Base-by-base conservation (phyloP, 2,329 filamentous ascomycete genomes). In the Chaetomiaceae sp. region DNA sequence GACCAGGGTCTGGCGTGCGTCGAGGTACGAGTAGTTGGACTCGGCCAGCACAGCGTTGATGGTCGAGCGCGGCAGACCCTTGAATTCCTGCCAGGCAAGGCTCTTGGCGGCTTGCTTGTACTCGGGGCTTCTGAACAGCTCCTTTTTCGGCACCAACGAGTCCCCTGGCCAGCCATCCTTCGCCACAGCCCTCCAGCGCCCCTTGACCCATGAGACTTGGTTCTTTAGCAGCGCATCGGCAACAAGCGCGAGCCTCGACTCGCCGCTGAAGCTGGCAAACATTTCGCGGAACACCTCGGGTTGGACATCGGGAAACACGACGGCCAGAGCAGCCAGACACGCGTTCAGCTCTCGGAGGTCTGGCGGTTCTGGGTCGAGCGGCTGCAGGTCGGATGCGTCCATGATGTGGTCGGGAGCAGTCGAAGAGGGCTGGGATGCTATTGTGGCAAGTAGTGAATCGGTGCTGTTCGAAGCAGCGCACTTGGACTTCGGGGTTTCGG, bases 271-370 rank as follows among this genome's bases (percentile, higher is more conserved):
- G 58, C 73, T 84, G 32, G 74, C 68, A 39, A 93, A 78, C 77
- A 93, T 86, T 68, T 91, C 86, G 36, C 86, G 79, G 60, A 93
- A 88, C 15, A 90, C 86, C 56, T 90, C 85, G 49, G 86, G 73
- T 64, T 88, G 84, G n/a, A 90, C 73, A 64, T 90, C 80, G 22
- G 87, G 87, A 55, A 93, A 93, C 8, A 90, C 74, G 38, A 79
- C 79, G 18, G 81, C 78, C 35, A 93, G 75, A 11, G 75, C 79
- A 50, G 78, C 76, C 52, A 93, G 78, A 56, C 80, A 76, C 41
- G 72, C 71, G 67, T 91, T 91, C 39, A 91, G 73, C 48, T 84
- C 78, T 54, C 77, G 72, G 19, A 89, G 72, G 57, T 88, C 77
- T 32, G 78, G 75, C 29, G 75, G 68, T 49, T 83, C 78, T 54